Base-by-base conservation (phyloP, 257 asterid genomes). In the Galeopsis tetrahit region DNA sequence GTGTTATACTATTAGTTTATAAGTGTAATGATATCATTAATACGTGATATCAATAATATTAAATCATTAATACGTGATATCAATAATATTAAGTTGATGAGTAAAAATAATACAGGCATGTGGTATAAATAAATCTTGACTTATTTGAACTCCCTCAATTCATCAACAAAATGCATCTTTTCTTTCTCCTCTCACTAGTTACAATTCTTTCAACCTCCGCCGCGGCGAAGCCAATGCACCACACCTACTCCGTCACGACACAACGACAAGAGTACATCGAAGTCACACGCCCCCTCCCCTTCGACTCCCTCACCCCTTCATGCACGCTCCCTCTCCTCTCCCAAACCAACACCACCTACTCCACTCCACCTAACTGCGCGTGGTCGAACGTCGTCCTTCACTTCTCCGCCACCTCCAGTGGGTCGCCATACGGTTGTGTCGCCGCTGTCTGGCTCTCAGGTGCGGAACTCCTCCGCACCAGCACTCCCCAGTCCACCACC, bases 401-500 rank as follows among this genome's bases (percentile, higher is more conserved):
- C 36, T 75, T 94, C 87, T 79, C 82, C n/a, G 89, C 75, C 69
- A 66, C 92, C 38, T 86, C 90, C 77, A 78, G 75, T 15, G 97
- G 97, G 2, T 79, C 89, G 0, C 87, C 90, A 56, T 81, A 91
- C 71, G 95, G 88, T 51, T 95, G 95, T 66, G 86, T 91, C 67
- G 88, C 96, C 57, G 96, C 89, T 15, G 85, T 91, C 14, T 91
- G 96, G 97, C 89, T 94, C 67, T 46, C 83, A 67, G 98, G 99
- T 3, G 86, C 75, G 4, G 98, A 89, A 82, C 62, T 94, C 63
- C 87, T 94, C 68, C 98, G 98, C 55, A 89, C 98, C 63, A 89
- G 95, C 87, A 88, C 97, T 3, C 95, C 97, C 2, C 86, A 91
- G 82, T 89, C 98, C 11, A 86, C 85, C 2, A 72, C 72, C 0